Conservation (phyloP, 139 green algal genomes). For the Nannochloris sp. region DNA sequence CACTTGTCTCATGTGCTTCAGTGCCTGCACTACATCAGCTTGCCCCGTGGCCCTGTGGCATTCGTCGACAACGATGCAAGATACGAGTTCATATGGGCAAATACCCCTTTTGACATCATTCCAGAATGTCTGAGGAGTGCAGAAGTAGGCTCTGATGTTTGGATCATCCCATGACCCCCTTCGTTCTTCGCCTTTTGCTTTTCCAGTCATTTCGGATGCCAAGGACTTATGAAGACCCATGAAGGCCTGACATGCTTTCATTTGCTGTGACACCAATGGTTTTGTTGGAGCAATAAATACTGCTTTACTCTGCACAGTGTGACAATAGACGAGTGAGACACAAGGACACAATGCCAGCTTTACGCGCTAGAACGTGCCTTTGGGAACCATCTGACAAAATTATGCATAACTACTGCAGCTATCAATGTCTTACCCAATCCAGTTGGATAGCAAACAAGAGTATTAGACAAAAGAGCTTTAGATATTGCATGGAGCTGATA, state of each 20-base stretch:
- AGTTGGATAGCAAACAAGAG: constrained; percentile 88
- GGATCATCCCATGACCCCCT: constrained; percentile 39
- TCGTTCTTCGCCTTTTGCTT: constrained; percentile 23
- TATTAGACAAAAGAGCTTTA: constrained; percentile 78
- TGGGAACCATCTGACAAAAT: constrained; percentile 89
- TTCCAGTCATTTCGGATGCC: constrained; percentile 21
- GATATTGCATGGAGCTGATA: constrained; percentile 67
- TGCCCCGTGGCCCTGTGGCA: constrained; percentile 66
- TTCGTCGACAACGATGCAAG: constrained; percentile 90
- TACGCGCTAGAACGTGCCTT: constrained; percentile 23
- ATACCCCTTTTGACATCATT: constrained; percentile 76
- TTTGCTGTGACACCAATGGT: constrained; percentile 89
- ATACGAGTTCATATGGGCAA: constrained; percentile 53
- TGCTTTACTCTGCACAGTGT: constrained; percentile 61
- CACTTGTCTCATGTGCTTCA: constrained; percentile 40
- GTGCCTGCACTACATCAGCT: constrained; percentile 40
- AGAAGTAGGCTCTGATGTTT: constrained; percentile 76
- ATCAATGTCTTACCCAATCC: constrained; percentile 96
- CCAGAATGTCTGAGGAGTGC: constrained; percentile 79
- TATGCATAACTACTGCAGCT: constrained; percentile 89
- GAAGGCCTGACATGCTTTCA: constrained; percentile 62
- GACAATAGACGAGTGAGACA: neutral
- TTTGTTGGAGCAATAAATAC: constrained; percentile 89
- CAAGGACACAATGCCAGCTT: neutral
- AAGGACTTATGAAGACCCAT: constrained; percentile 48